Evolutionary conservation across 225 moss, liverwort and hornwort species (phyloP).

Genomic region (Marchantia paleacea): DNA sequence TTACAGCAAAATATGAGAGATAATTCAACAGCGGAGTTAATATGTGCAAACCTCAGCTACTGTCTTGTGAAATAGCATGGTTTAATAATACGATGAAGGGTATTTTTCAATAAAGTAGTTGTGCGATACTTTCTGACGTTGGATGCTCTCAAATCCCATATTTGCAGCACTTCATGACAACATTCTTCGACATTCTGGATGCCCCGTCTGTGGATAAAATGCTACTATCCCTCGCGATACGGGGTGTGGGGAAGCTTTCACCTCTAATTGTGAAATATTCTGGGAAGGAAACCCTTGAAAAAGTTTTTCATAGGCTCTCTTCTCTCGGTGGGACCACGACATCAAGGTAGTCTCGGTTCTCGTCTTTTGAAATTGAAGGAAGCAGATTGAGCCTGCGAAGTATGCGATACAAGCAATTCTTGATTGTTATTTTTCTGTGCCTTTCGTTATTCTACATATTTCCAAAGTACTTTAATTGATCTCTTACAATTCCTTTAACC

Average conservation of each 20-base stretch:
- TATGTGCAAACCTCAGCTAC: too few relatives aligned
- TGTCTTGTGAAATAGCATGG: too few relatives aligned
- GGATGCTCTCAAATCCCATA: background rate
- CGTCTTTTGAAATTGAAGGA: background rate
- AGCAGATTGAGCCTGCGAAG: background rate
- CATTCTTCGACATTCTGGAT: slow-evolving; percentile 67
- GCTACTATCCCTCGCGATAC: slow-evolving; percentile 66
- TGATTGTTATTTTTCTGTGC: background rate
- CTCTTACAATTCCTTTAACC: background rate
- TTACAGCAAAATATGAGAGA: too few relatives aligned
- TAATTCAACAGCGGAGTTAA: too few relatives aligned
- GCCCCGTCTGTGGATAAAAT: slow-evolving; percentile 59
- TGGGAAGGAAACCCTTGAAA: slow-evolving; percentile 70
- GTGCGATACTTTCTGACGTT: background rate
- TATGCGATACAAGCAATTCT: too few relatives aligned
- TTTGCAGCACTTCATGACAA: slow-evolving; percentile 62
- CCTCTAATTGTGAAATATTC: slow-evolving; percentile 81
- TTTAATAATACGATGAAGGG: too few relatives aligned
- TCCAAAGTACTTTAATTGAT: background rate
- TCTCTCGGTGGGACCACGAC: slow-evolving; percentile 65
- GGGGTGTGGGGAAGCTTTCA: slow-evolving; percentile 78
- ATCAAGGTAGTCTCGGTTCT: slow-evolving; percentile 46
- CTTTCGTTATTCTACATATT: background rate
- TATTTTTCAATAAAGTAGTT: too few relatives aligned
- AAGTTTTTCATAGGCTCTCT: slow-evolving; percentile 83